Evolutionary conservation across 495 filamentous ascomycete species (phyloP).

Genomic region (Amphirosellinia nigrospora): DNA sequence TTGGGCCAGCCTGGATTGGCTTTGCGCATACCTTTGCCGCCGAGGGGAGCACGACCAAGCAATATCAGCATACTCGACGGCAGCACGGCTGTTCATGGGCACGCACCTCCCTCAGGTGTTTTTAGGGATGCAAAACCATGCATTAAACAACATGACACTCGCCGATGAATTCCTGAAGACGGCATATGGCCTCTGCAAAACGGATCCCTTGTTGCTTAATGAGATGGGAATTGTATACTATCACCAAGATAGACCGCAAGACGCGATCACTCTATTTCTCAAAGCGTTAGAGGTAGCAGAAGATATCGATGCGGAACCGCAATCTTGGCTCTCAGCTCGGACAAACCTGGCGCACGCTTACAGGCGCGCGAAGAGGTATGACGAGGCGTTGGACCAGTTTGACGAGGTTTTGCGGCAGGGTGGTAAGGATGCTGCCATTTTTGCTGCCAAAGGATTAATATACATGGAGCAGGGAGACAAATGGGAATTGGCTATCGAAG

Average conservation of each 20-base stretch:
- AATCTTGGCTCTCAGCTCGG: slow-evolving; percentile 85
- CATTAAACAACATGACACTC: slow-evolving; percentile 90
- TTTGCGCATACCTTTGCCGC: slow-evolving; percentile 99
- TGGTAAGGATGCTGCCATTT: slow-evolving; percentile 72
- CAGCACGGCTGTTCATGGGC: slow-evolving; percentile 92
- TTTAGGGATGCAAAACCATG: slow-evolving; percentile 97
- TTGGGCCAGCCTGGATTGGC: slow-evolving; percentile 97
- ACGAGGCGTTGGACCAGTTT: slow-evolving; percentile 77
- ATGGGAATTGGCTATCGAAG: slow-evolving; percentile 70
- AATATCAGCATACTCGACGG: slow-evolving; percentile 96
- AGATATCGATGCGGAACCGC: slow-evolving; percentile 78
- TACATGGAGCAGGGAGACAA: slow-evolving; percentile 67
- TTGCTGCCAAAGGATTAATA: slow-evolving; percentile 76
- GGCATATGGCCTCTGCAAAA: slow-evolving; percentile 75
- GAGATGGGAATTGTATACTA: slow-evolving; percentile 95
- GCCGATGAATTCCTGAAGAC: slow-evolving; percentile 95
- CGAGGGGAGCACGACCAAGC: slow-evolving; percentile 99
- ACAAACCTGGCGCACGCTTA: slow-evolving; percentile 90
- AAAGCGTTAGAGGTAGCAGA: slow-evolving; percentile 76
- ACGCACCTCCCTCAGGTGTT: slow-evolving; percentile 97
- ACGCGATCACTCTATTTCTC: slow-evolving; percentile 74
- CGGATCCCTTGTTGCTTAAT: slow-evolving; percentile 90
- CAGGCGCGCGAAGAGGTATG: slow-evolving; percentile 70
- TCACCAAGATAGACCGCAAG: slow-evolving; percentile 80
- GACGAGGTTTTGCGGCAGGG: slow-evolving; percentile 80